phyloP scores from a whole-genome alignment of 2,329 filamentous ascomycete species.

The Fusarium illudens region DNA sequence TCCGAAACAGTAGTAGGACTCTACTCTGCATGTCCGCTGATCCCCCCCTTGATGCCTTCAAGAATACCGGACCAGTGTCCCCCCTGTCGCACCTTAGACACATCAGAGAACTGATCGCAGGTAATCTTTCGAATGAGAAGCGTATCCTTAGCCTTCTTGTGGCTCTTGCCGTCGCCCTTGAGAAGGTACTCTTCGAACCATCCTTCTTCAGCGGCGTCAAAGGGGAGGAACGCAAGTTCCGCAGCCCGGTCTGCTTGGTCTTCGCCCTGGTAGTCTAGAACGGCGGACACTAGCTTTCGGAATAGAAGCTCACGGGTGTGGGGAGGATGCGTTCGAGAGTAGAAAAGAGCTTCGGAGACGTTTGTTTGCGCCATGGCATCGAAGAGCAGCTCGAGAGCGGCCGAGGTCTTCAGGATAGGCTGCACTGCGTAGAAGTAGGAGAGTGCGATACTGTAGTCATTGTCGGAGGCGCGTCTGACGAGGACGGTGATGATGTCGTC shows the following conservation, averaged over 20 bases:
- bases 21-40: conserved; percentile 46
- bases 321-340: conserved; percentile 71
- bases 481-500: conserved; percentile 81
- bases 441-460: conserved; percentile 72
- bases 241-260: conserved; percentile 64
- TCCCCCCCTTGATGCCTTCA: conserved; percentile 60
- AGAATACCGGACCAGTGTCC: conserved; percentile 60
- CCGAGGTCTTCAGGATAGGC: conserved; percentile 72
- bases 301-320: conserved; percentile 71
- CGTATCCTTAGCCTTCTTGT: conserved; percentile 75
- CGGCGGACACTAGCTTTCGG: conserved; percentile 68
- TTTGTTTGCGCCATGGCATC: conserved; percentile 72
- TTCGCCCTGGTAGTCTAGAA: conserved; percentile 56
- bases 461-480: conserved; percentile 65
- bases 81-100: conserved; percentile 53
- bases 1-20: not conserved
- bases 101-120: conserved; percentile 65
- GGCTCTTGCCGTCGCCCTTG: conserved; percentile 68
- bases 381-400: conserved; percentile 73
- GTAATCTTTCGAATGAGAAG: conserved; percentile 78
- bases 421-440: conserved; percentile 82
- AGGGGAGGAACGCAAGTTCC: conserved; percentile 76
- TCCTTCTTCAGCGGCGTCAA: conserved; percentile 73
- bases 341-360: conserved; percentile 77
- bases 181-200: conserved; percentile 78